Conservation (phyloP, 2,329 filamentous ascomycete species). For the Cyphellophora europaea region DNA sequence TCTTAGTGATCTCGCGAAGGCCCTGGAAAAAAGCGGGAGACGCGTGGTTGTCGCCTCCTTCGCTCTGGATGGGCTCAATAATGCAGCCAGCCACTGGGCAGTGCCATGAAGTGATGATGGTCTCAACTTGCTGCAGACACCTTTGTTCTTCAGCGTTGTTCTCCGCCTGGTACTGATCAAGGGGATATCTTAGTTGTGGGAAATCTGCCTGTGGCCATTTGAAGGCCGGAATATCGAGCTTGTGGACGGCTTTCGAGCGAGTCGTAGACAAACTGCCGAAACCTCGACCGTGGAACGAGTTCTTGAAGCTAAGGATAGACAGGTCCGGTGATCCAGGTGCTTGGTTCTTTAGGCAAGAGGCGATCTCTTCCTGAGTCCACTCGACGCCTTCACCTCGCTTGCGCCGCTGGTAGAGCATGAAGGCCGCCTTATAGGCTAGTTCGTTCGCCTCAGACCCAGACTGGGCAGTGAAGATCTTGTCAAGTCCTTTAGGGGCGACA, state of each 20-base stretch:
- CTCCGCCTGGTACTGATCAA: conserved; percentile 66
- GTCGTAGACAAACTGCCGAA: conserved; percentile 83
- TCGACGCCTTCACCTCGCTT: conserved; percentile 67
- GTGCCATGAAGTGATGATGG: conserved; percentile 67
- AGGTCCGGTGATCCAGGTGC: conserved; percentile 66
- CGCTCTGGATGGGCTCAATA: conserved; percentile 83
- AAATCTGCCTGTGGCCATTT: conserved; percentile 90
- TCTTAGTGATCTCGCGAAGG: conserved; percentile 66
- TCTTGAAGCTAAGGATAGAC: conserved; percentile 80
- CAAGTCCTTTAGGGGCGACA: conserved; percentile 69
- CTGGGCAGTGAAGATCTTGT: conserved; percentile 84
- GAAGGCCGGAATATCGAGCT: conserved; percentile 87
- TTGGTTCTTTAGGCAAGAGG: conserved; percentile 69
- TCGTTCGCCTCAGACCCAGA: conserved; percentile 88
- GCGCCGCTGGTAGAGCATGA: conserved; percentile 77
- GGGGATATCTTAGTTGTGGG: conserved; percentile 74
- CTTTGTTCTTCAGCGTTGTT: conserved; percentile 64
- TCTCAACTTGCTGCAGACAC: conserved; percentile 56
- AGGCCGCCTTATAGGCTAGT: conserved; percentile 86
- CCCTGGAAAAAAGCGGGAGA: conserved; percentile 77
- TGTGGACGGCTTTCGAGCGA: conserved; percentile 86
- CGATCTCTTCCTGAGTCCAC: conserved; percentile 67
- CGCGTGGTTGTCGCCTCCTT: conserved; percentile 90
- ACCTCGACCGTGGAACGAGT: conserved; percentile 79
- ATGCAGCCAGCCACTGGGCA: conserved; percentile 69